Percentiles rank a stretch among this genome's conserved stretches.
These are phyloP conservation scores for Rickenella mellea DNA, from an alignment of 768 basidiomycete genomes.

Conservation along the genomic window DNA sequence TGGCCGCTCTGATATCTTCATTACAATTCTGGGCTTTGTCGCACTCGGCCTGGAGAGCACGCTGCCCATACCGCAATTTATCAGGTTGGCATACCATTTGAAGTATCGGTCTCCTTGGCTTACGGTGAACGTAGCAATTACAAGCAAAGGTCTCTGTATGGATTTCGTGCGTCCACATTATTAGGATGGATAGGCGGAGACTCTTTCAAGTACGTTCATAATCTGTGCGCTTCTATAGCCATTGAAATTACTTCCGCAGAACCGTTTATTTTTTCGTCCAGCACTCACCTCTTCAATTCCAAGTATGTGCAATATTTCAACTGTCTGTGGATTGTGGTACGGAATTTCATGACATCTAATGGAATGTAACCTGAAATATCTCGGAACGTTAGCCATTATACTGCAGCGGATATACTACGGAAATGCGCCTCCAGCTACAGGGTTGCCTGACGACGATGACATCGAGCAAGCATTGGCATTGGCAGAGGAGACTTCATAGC, in stretches of 20 bases:
- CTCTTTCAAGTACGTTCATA: conserved; percentile 58
- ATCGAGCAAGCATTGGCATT: conserved; percentile 68
- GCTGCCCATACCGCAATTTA: conserved; percentile 75
- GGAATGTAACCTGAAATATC: conserved; percentile 8
- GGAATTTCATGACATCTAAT: conserved; percentile 17
- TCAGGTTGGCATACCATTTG: conserved; percentile 40
- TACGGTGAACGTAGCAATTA: conserved; percentile 49
- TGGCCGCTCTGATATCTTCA: conserved; percentile 48
- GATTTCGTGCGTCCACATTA: conserved; percentile 75
- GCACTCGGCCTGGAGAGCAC: conserved; percentile 80
- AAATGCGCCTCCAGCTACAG: conserved; percentile 46
- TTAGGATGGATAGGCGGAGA: conserved; percentile 82
- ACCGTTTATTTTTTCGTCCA: conserved; percentile 74
- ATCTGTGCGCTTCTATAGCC: conserved; percentile 3
- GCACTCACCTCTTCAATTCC: conserved; percentile 68
- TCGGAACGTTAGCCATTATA: conserved; percentile 48
- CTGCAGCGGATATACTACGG: conserved; percentile 71
- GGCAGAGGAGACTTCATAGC: conserved; percentile 39
- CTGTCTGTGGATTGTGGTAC: conserved; percentile 67
- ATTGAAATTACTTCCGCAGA: conserved; percentile 25
- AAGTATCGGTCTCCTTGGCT: conserved; percentile 5
- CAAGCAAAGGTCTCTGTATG: conserved; percentile 70
- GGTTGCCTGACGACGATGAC: conserved; percentile 47
- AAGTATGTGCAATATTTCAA: conserved; percentile 77
- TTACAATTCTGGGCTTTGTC: conserved; percentile 60